Percentiles rank a stretch among this genome's conserved stretches.
phyloP scores from a whole-genome alignment of 306 rosid species.

The Alnus glutinosa region DNA sequence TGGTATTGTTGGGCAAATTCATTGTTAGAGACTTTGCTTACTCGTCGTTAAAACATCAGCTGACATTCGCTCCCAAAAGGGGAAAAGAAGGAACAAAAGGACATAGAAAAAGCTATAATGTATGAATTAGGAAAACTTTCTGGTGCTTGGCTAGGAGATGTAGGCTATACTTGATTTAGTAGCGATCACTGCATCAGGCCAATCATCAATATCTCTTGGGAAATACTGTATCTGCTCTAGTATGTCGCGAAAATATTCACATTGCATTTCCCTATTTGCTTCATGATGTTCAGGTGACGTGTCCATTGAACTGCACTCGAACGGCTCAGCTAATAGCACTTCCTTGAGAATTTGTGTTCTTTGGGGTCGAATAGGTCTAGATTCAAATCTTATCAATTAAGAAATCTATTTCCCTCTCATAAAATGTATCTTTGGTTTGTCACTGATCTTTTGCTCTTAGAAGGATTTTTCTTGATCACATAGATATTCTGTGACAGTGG shows the following conservation, averaged over 20 bases:
- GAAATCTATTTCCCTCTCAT: background rate
- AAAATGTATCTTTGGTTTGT: background rate
- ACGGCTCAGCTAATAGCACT: background rate
- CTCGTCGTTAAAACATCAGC: background rate
- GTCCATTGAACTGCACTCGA: background rate
- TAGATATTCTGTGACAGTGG: background rate
- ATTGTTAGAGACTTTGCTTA: constrained; percentile 15
- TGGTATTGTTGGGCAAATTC: constrained; percentile 26
- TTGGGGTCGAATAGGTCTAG: background rate
- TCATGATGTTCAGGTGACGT: background rate
- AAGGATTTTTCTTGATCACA: background rate
- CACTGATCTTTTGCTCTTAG: background rate
- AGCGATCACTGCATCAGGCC: constrained; percentile 2
- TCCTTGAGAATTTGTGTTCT: background rate
- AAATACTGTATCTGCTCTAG: background rate
- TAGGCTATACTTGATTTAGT: background rate
- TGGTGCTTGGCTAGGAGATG: background rate
- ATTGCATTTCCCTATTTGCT: background rate
- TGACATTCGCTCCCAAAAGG: constrained; percentile 11
- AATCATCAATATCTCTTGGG: background rate
- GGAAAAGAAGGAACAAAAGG: background rate
- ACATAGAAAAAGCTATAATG: background rate
- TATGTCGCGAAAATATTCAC: background rate
- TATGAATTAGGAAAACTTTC: constrained; percentile 5
- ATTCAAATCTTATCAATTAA: background rate